Base-by-base conservation (phyloP, 2,329 filamentous ascomycete genomes). In the Cercospora zeina region DNA sequence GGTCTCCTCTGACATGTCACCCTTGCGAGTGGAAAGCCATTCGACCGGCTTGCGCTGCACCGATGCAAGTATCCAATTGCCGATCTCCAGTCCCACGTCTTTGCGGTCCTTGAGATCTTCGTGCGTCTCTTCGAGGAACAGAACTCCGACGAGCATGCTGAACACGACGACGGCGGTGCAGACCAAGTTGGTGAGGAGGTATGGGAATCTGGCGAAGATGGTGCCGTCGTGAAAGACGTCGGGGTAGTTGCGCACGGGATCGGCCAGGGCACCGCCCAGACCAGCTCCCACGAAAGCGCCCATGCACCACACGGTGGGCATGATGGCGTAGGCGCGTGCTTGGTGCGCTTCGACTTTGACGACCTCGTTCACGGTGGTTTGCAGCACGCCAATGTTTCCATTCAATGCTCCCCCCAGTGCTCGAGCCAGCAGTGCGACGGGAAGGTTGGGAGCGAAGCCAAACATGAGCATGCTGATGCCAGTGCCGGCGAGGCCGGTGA, bases 291-390 rank as follows among this genome's bases (percentile, higher is more conserved):
- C 83, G 70, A 97, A 96, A 30, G 93, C 96, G 82, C 95, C 95
- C 72, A 99, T 83, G 74, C 93, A 97, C 95, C 95, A 99, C 27
- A 97, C 91, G 74, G 96, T 91, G 6, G 95, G 95, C 92, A 99
- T 97, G 69, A 97, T 93, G 11, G 93, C 91, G 78, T 96, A 99
- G 54, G 93, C 95, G 70, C 91, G 90, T 69, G 93, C 89, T 76
- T 97, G 93, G 75, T 97, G 92, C 76, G 93, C 89, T 78, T 96
- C 96, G 63, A 90, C 88, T 3, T 91, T 96, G 27, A 97, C 89
- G 63, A 99, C 83, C 76, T 99, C 95, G 16, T 91, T 91, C 37
- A 99, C 92, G 0, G 93, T 97, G 5, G 93, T 97, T 75, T 97
- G 91, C 68, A 97, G 82, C 2, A 97, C 93, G 53, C 93, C 93